Conservation (phyloP, 2,329 filamentous ascomycete species). For the Penicillium freii region DNA sequence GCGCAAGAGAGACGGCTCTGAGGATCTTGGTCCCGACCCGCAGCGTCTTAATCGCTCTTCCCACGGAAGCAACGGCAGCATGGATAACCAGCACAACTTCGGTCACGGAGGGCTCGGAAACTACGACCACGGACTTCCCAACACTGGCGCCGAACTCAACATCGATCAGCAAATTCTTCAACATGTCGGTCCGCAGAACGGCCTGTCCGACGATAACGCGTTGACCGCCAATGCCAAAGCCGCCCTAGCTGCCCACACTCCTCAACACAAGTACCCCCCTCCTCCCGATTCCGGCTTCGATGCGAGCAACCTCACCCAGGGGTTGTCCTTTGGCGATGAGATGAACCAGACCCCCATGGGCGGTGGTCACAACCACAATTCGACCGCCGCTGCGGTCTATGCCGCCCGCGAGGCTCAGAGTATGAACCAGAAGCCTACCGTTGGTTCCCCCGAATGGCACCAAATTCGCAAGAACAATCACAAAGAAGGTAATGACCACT, state of each 20-base stretch:
- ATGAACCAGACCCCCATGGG: conserved; percentile 40
- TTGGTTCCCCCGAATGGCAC: conserved; percentile 98
- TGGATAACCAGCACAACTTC: conserved; percentile 38
- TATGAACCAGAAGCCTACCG: conserved; percentile 70
- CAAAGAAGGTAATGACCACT: conserved; percentile 79
- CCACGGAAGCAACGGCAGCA: conserved; percentile 41
- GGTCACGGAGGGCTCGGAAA: conserved; percentile 34
- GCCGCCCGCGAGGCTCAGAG: conserved; percentile 53
- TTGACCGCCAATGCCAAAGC: conserved; percentile 50
- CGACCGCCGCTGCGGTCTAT: conserved; percentile 60
- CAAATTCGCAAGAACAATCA: conserved; percentile 96
- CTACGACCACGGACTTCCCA: conserved; percentile 42
- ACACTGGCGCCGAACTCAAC: conserved; percentile 39
- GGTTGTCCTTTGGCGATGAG: conserved; percentile 41
- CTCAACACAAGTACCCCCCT: conserved; percentile 46
- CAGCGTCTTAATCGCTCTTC: conserved; percentile 44
- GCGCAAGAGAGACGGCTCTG: conserved; percentile 43
- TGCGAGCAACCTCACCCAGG: conserved; percentile 35
- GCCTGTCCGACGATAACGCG: conserved; percentile 48
- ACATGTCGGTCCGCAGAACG: conserved; percentile 54
- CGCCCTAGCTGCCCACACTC: conserved; percentile 45
- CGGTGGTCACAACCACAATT: conserved; percentile 43
- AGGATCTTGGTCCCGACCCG: conserved; percentile 40
- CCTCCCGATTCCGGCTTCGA: conserved; percentile 43
- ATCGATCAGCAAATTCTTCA: conserved; percentile 50